Evolutionary conservation across 2,329 filamentous ascomycete species (phyloP).

Genomic region (Beauveria bassiana): DNA sequence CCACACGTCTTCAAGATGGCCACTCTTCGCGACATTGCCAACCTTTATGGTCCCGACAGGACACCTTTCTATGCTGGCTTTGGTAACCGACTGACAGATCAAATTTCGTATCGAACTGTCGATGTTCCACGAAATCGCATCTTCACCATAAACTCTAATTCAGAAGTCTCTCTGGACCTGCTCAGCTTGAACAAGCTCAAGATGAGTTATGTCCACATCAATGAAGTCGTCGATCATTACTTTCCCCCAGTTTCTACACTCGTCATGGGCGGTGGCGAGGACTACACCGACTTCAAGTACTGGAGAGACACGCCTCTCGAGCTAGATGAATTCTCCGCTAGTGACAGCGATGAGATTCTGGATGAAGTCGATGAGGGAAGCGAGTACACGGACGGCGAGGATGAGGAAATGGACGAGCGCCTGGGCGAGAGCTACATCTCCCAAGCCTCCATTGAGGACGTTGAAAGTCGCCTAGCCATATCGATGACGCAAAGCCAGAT

Average conservation of each 20-base stretch:
- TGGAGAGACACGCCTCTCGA: conserved; percentile 84
- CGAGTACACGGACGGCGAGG: conserved; percentile 36
- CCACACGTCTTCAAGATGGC: conserved; percentile 99
- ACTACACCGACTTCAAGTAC: conserved; percentile 95
- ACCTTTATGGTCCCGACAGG: conserved; percentile 67
- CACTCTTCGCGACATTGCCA: conserved; percentile 87
- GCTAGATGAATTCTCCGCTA: conserved; percentile 81
- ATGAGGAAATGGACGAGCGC: conserved; percentile 31
- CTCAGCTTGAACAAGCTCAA: conserved; percentile 89
- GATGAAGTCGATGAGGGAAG: conserved; percentile 41
- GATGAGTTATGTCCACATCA: conserved; percentile 94
- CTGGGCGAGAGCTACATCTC: conserved; percentile 51
- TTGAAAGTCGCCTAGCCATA: conserved; percentile 26
- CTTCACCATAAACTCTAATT: conserved; percentile 97
- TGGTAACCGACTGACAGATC: conserved; percentile 92
- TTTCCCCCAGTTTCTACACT: conserved; percentile 87
- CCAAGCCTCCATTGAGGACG: conserved; percentile 39
- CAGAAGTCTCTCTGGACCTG: conserved; percentile 86
- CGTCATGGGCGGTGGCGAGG: conserved; percentile 81
- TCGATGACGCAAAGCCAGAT: conserved; percentile 26
- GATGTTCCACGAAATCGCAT: conserved; percentile 92
- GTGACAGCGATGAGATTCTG: conserved; percentile 54
- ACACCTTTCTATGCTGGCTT: conserved; percentile 96
- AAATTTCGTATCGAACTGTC: conserved; percentile 89
- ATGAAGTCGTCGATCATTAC: conserved; percentile 95